Base-by-base conservation (phyloP, 169 alveolate genomes). In the Plasmodium reichenowi region DNA sequence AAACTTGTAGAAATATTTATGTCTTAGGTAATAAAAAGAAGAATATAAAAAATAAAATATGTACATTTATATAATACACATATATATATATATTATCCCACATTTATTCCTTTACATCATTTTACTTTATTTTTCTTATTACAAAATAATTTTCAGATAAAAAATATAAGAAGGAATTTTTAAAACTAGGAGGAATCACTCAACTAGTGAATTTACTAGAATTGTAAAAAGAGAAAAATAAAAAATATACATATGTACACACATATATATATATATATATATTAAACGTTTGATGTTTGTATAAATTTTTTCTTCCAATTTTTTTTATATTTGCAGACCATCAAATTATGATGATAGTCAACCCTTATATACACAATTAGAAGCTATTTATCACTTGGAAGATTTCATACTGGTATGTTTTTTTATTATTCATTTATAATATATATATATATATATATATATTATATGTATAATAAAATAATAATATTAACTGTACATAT, bases 381-480 rank as follows among this genome's bases (percentile, higher is more conserved):
- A 96, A 87, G 98, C 98, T 6, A 93, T 96, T 48, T 96, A 96
- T 86, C 98, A 96, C 80, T 64, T 96, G 74, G 98, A 96, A 71
- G 98, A 96, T 76, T 93, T 96, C 60, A 94, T 95, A 45, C 90
- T 94, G 93, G 98, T 93, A 26, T 15, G 93, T 6, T 8, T 12
- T 20, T 32, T 32, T 32, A 32, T 32, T 32, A 32, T 32, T 32
- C 45, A 32, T 7, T 6, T 29, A 64, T 32, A 20, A 20, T 7
- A 9, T 20, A 50, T 17, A 24, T 60, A 24, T 60, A 22, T 59
- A 17, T 59, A n/a, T 59, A 22, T 59, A 17, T 59, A n/a, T 20
- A 60, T 15, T 15, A 48, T 47, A 8, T 47, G 12, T 47, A 70
- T 48, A 9, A 6, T 0, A 0, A 45, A 59, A 43, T 20, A 48